Conservation (phyloP, 805 yeast genomes). For the Kregervanrija fluxuum region DNA sequence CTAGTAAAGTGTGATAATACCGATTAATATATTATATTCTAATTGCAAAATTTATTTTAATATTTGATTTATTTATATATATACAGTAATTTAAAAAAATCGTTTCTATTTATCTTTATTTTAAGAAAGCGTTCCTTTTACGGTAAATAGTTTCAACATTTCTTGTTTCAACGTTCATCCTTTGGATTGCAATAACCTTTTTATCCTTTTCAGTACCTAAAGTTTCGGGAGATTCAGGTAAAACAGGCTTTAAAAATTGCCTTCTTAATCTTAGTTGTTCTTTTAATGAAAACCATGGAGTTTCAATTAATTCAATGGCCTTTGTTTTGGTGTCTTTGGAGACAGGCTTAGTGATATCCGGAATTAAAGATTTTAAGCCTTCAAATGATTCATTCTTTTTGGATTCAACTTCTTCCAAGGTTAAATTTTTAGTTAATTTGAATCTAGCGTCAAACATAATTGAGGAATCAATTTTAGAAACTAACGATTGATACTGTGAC, state of each 20-base stretch:
- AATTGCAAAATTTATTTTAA: not conserved
- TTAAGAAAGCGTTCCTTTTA: conserved; percentile 41
- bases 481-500: conserved; percentile 31
- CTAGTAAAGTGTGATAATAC: not conserved
- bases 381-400: conserved; percentile 16
- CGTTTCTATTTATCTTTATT: not conserved
- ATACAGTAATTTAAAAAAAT: not conserved
- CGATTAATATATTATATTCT: not conserved
- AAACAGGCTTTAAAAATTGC: conserved; percentile 46
- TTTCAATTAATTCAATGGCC: conserved; percentile 37
- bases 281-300: conserved; percentile 29
- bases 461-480: conserved; percentile 33
- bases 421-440: conserved; percentile 32
- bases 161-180: conserved; percentile 54
- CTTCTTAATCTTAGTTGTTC: conserved; percentile 36
- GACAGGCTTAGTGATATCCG: conserved; percentile 19
- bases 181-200: conserved; percentile 41
- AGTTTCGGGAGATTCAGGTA: conserved; percentile 41
- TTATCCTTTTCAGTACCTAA: conserved; percentile 33
- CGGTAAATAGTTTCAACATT: conserved; percentile 48
- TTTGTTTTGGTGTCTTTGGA: conserved; percentile 32
- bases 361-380: conserved; percentile 14
- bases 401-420: conserved; percentile 27
- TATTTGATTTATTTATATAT: not conserved
- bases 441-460: conserved; percentile 42